Conservation (phyloP, 2,329 filamentous ascomycete genomes). For the Fusarium sulawesiense region DNA sequence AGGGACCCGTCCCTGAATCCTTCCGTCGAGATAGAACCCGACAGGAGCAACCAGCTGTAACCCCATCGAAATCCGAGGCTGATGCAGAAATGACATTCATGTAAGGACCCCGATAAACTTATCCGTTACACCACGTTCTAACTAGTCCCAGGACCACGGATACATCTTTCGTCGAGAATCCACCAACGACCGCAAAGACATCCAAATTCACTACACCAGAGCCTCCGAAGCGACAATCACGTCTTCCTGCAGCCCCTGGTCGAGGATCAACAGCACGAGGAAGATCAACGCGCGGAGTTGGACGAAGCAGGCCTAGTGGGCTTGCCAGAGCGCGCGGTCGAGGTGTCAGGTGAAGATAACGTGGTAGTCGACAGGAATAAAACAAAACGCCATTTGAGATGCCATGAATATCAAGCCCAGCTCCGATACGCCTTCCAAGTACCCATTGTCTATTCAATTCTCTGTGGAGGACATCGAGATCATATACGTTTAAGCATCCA, state of each 20-base stretch:
- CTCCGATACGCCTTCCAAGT: constrained; percentile 16
- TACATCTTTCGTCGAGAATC: constrained; percentile 90
- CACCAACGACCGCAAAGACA: constrained; percentile 66
- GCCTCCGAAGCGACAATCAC: constrained; percentile 55
- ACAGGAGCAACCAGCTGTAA: constrained; percentile 57
- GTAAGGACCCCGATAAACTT: constrained; percentile 61
- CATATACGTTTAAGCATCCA: constrained; percentile 47
- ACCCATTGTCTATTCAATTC: not conserved
- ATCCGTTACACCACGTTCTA: constrained; percentile 14
- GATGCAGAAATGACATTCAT: constrained; percentile 87
- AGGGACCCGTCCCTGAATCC: constrained; percentile 87
- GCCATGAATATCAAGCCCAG: constrained; percentile 20
- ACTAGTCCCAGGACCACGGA: constrained; percentile 78
- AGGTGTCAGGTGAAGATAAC: constrained; percentile 55
- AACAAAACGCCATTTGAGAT: constrained; percentile 32
- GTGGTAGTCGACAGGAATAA: constrained; percentile 15
- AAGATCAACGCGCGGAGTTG: constrained; percentile 43
- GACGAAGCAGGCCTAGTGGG: constrained; percentile 57
- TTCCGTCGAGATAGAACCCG: constrained; percentile 75
- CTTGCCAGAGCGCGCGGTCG: constrained; percentile 60
- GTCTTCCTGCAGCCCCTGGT: constrained; percentile 56
- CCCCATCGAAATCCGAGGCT: constrained; percentile 49
- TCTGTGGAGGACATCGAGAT: constrained; percentile 12
- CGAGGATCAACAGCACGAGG: constrained; percentile 54
- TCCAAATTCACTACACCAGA: constrained; percentile 60